phyloP scores from a whole-genome alignment of 2,329 filamentous ascomycete genomes.

The Sclerotinia glacialis region DNA sequence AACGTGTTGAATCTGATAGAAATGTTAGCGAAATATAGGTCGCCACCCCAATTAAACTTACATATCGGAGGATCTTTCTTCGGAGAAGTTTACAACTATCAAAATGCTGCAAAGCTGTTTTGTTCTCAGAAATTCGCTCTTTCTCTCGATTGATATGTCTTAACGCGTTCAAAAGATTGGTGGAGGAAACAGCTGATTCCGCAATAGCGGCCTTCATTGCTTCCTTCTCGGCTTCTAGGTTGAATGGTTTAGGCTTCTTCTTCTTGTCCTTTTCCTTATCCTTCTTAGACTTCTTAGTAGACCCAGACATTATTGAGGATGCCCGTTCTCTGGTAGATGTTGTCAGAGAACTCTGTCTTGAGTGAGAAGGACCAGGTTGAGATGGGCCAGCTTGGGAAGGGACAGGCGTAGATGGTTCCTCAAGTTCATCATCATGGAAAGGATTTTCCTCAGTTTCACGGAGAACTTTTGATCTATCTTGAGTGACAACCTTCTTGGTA shows the following conservation, averaged over 20 bases:
- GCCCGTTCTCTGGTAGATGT: slow-evolving; percentile 27
- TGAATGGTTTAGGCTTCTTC: slow-evolving; percentile 66
- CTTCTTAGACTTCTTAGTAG: slow-evolving; percentile 43
- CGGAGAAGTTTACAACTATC: slow-evolving; percentile 83
- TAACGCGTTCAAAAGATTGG: slow-evolving; percentile 81
- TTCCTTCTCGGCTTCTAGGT: slow-evolving; percentile 81
- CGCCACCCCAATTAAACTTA: slow-evolving; percentile 41
- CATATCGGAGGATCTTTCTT: slow-evolving; percentile 80
- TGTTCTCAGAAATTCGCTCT: slow-evolving; percentile 83
- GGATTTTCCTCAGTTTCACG: slow-evolving; percentile 73
- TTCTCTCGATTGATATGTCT: slow-evolving; percentile 88
- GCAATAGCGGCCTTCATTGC: slow-evolving; percentile 86
- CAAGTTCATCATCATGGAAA: slow-evolving; percentile 64
- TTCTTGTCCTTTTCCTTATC: slow-evolving; percentile 46
- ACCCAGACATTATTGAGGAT: slow-evolving; percentile 25
- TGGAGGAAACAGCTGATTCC: slow-evolving; percentile 84
- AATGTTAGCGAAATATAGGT: background rate
- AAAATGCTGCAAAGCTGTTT: slow-evolving; percentile 70
- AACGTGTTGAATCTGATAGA: slow-evolving; percentile 72
- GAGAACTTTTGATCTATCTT: slow-evolving; percentile 79
- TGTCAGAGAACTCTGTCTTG: slow-evolving; percentile 26
- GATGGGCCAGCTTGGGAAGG: slow-evolving; percentile 14
- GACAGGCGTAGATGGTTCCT: slow-evolving; percentile 42
- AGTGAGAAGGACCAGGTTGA: slow-evolving; percentile 25
- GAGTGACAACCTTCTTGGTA: slow-evolving; percentile 68